Evolutionary conservation across 164 flowering plant species (phyloP).

Genomic region (Sedum album): DNA sequence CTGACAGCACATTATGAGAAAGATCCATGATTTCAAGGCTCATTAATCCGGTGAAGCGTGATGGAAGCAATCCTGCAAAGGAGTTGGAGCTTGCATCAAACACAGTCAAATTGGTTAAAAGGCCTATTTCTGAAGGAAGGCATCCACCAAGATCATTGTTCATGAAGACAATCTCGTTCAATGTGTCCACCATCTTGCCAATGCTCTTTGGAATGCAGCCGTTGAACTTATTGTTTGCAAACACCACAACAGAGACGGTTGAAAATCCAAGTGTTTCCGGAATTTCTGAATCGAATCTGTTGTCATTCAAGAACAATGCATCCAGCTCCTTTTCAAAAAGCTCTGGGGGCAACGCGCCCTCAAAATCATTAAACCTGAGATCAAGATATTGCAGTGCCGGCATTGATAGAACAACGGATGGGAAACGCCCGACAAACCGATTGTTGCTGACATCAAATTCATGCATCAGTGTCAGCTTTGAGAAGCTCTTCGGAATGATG

Average conservation of each 20-base stretch:
- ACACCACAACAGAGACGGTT: conserved; percentile 46
- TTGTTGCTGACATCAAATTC: conserved; percentile 80
- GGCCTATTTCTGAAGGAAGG: conserved; percentile 50
- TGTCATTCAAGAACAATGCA: conserved; percentile 61
- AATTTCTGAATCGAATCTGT: conserved; percentile 44
- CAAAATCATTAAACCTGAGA: conserved; percentile 62
- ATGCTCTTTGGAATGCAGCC: conserved; percentile 72
- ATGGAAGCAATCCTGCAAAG: conserved; percentile 38
- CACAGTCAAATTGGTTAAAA: conserved; percentile 34
- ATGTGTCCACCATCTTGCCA: conserved; percentile 60
- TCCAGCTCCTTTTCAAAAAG: conserved; percentile 51
- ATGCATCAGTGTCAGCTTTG: conserved; percentile 26
- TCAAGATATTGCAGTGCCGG: conserved; percentile 50
- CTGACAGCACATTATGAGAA: conserved; percentile 33
- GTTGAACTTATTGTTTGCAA: conserved; percentile 51
- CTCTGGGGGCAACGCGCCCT: conserved; percentile 47
- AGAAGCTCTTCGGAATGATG: conserved; percentile 46
- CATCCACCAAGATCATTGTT: conserved; percentile 51
- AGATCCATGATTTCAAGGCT: conserved; percentile 28
- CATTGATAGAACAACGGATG: conserved; percentile 37
- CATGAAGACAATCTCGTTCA: conserved; percentile 47
- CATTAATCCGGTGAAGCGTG: conserved; percentile 23
- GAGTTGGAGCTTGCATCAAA: conserved; percentile 36
- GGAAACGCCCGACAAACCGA: conserved; percentile 68
- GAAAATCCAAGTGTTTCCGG: conserved; percentile 67